Evolutionary conservation across 352 stramenopile species (phyloP).

Genomic region (Globisporangium camurandrum): DNA sequence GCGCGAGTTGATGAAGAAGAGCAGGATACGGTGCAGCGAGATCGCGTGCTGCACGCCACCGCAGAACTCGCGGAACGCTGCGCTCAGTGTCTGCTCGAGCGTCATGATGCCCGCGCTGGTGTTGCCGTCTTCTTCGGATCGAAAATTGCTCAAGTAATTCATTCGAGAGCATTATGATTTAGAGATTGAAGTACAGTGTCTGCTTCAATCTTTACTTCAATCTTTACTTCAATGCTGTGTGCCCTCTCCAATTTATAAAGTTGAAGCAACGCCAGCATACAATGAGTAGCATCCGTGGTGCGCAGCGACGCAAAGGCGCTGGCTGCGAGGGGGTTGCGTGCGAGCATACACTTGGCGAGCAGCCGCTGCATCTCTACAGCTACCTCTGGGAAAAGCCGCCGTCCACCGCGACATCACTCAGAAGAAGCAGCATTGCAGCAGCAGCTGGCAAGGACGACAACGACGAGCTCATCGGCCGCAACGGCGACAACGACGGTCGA

Average conservation of each 20-base stretch:
- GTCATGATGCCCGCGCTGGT: conserved; percentile 1
- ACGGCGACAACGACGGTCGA: conserved; percentile 7
- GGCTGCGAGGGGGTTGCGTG: conserved; percentile 57
- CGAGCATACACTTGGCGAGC: conserved; percentile 50
- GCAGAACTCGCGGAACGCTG: conserved; percentile 78
- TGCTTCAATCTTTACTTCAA: too few relatives aligned
- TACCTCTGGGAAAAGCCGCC: conserved; percentile 47
- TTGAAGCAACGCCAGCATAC: too few relatives aligned
- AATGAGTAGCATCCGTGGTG: background rate
- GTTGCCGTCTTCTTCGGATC: too few relatives aligned
- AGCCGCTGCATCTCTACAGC: conserved; percentile 53
- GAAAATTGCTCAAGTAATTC: too few relatives aligned
- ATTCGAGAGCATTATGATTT: too few relatives aligned
- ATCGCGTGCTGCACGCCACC: conserved; percentile 80
- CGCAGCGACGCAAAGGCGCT: conserved; percentile 25
- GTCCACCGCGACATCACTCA: too few relatives aligned
- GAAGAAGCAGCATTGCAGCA: too few relatives aligned
- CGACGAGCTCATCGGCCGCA: background rate
- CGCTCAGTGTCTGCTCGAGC: conserved; percentile 42
- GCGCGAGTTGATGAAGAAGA: conserved; percentile 80
- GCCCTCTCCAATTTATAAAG: too few relatives aligned
- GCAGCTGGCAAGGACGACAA: background rate
- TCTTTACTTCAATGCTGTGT: too few relatives aligned
- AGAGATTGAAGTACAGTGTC: too few relatives aligned
- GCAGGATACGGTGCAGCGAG: conserved; percentile 77